Percentiles rank a stretch among this genome's conserved stretches.
Conservation (phyloP, 2,329 filamentous ascomycete species). For the Botrytis fragariae region DNA sequence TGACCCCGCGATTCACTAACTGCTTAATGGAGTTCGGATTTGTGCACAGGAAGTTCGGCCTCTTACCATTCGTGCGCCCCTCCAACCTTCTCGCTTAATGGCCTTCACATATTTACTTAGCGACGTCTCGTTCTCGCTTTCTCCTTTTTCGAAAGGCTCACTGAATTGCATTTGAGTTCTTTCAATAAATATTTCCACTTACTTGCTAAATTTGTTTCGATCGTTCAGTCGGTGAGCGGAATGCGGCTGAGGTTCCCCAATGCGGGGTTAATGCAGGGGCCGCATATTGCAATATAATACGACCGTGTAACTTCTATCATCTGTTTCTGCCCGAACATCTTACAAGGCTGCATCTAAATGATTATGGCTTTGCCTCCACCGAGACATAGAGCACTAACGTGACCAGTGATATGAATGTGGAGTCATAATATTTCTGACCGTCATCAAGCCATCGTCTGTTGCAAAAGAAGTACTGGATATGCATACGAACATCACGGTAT, state of each 20-base stretch:
- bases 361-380: constrained; percentile 4
- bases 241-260: constrained; percentile 3
- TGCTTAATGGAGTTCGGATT: background rate
- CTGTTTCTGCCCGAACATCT: background rate
- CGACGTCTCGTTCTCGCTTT: background rate
- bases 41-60: background rate
- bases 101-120: background rate
- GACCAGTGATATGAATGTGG: background rate
- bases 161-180: background rate
- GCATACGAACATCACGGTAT: constrained; percentile 2
- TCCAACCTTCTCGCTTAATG: background rate
- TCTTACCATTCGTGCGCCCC: background rate
- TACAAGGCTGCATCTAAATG: constrained; percentile 8
- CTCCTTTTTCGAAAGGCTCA: too few relatives aligned
- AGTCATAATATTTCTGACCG: constrained; percentile 4
- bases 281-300: background rate
- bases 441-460: constrained; percentile 2
- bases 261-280: constrained; percentile 10
- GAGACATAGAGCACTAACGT: background rate
- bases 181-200: background rate
- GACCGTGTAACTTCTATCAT: constrained; percentile 2
- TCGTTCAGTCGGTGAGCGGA: constrained; percentile 1
- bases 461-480: background rate
- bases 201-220: background rate
- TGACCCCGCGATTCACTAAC: background rate